phyloP scores from a whole-genome alignment of 1,284 basidiomycete species.

The Ceratobasidium sp. region DNA sequence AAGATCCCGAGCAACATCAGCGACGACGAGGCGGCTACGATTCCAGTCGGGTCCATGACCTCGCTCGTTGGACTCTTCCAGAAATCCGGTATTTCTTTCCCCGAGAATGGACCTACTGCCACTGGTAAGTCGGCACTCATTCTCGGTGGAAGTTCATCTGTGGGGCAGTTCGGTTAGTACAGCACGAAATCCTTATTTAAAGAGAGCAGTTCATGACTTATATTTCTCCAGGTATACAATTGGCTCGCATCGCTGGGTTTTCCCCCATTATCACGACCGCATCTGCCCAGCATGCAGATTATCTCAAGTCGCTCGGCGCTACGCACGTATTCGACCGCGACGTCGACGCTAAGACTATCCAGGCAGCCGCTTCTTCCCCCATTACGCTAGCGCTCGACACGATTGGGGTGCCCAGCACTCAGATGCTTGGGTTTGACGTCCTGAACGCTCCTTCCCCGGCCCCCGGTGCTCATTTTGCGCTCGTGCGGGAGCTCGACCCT shows the following conservation, averaged over 20 bases:
- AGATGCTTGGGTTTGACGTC: conserved; percentile 53
- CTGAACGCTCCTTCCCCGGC: conserved; percentile 46
- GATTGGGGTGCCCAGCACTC: conserved; percentile 56
- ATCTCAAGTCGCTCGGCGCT: conserved; percentile 67
- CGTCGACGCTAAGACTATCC: conserved; percentile 53
- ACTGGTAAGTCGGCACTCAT: conserved; percentile 25
- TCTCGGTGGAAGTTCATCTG: conserved; percentile 40
- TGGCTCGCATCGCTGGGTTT: conserved; percentile 50
- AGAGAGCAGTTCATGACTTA: not conserved
- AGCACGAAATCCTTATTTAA: not conserved
- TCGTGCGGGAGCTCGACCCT: not conserved
- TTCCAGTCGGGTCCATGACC: conserved; percentile 53
- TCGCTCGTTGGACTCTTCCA: conserved; percentile 9
- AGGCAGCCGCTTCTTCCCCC: not conserved
- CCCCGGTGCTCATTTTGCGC: conserved; percentile 1
- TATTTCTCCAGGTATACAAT: conserved; percentile 45
- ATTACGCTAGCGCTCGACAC: conserved; percentile 60
- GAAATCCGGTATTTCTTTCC: conserved; percentile 40
- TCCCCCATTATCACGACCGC: conserved; percentile 59
- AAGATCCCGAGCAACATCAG: conserved; percentile 58
- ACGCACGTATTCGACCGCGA: conserved; percentile 66
- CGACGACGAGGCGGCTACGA: conserved; percentile 61
- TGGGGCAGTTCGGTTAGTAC: conserved; percentile 38
- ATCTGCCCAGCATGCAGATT: conserved; percentile 60
- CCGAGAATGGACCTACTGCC: conserved; percentile 54